phyloP scores from a whole-genome alignment of 2,329 filamentous ascomycete genomes.

The Periglandula ipomoeae region DNA sequence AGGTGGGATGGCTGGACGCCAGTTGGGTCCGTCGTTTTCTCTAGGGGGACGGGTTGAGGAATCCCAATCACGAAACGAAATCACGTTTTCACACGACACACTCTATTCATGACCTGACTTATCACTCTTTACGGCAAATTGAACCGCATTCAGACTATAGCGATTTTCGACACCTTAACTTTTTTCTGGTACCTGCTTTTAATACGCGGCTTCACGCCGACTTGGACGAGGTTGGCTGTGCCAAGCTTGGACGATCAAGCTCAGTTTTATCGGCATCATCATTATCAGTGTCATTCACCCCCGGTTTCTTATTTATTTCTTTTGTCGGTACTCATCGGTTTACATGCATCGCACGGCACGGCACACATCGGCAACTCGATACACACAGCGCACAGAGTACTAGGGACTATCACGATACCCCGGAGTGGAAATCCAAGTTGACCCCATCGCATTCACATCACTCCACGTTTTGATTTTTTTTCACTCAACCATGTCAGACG shows the following conservation, averaged over 20 bases:
- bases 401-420: conserved; percentile 29
- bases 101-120: background rate
- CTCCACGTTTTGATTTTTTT: conserved; percentile 14
- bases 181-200: background rate
- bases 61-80: background rate
- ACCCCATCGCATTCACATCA: conserved; percentile 23
- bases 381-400: conserved; percentile 22
- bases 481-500: background rate
- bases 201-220: conserved; percentile 2
- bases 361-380: conserved; percentile 22
- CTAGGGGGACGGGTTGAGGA: conserved; percentile 11
- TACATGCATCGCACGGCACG: conserved; percentile 10
- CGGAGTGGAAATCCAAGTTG: conserved; percentile 28
- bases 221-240: conserved; percentile 8
- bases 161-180: background rate
- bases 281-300: background rate
- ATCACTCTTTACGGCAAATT: conserved; percentile 9
- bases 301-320: conserved; percentile 6
- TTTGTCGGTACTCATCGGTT: conserved; percentile 4
- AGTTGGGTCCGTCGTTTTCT: conserved; percentile 31
- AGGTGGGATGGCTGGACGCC: conserved; percentile 70
- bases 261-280: background rate
- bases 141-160: conserved; percentile 4
- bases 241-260: background rate
- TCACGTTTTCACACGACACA: too few species aligned